Base-by-base conservation (phyloP, 306 rosid species). In the Vigna unguiculata region DNA sequence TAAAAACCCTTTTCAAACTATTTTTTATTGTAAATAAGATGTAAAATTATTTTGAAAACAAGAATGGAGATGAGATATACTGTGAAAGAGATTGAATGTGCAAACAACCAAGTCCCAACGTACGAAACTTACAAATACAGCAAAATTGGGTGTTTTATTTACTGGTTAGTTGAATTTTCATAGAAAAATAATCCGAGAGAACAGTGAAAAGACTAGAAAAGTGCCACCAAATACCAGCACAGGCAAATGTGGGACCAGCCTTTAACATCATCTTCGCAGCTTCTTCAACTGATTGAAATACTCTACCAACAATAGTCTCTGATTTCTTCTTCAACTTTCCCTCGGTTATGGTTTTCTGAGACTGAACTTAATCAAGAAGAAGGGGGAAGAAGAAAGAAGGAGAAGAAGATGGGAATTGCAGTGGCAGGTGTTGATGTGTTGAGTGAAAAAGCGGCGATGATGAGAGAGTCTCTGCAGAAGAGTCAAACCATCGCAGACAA, bases 401-500 rank as follows among this genome's bases (percentile, higher is more conserved):
- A 40, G 6, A 66, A 64, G 57, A 84, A 57, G 77, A 60, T 92
- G 98, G 88, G 93, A 9, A 82, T 88, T 17, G 82, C 91, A 4
- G 77, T 54, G 69, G 68, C 51, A 80, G 88, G 85, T 47, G 82
- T 49, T 63, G 97, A 95, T 90, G 77, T 89, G 25, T 86, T 95
- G 24, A 89, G 87, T 78, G 93, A 86, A 20, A 89, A 88, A 84
- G 99, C 97, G 3, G 83, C 90, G 8, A 75, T 59, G 81, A 90
- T 95, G 97, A 87, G 97, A 64, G 93, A 90, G 78, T 88, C 97
- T 7, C 90, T 95, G 57, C 99, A 84, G 46, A 95, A 89, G 72
- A 95, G 99, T 85, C 97, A 95, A 52, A 91, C 91, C 21, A 95
- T 95, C 65, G 88, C 97, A 0, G 99, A 92, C 74, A 88, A 84